Conservation (phyloP, 164 flowering plant genomes). For the Dillenia suffruticosa region DNA sequence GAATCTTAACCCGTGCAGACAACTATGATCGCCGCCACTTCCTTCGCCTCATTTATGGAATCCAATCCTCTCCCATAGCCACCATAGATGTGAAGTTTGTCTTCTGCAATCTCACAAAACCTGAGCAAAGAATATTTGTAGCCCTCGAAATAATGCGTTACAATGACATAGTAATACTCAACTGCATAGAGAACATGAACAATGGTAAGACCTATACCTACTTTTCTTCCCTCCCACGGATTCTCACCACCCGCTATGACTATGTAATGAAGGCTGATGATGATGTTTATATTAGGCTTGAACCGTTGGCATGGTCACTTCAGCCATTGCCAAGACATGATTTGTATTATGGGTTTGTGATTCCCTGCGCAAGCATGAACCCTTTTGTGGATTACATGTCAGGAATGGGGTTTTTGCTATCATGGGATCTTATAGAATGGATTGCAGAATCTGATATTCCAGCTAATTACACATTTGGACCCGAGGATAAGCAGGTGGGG, state of each 20-base stretch:
- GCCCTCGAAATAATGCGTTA: conserved; percentile 52
- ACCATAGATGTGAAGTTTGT: conserved; percentile 45
- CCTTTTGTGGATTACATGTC: conserved; percentile 63
- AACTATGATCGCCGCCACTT: conserved; percentile 54
- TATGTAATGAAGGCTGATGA: conserved; percentile 73
- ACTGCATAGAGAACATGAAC: conserved; percentile 69
- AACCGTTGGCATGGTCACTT: conserved; percentile 29
- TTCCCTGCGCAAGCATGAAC: conserved; percentile 51
- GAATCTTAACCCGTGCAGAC: conserved; percentile 52
- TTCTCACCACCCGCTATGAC: conserved; percentile 29
- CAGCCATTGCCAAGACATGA: conserved; percentile 36
- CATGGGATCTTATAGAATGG: conserved; percentile 68
- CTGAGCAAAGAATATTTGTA: conserved; percentile 38
- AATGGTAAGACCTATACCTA: conserved; percentile 60
- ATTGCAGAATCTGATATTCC: conserved; percentile 39
- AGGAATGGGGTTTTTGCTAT: conserved; percentile 60
- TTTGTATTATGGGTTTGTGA: conserved; percentile 58
- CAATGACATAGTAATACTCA: conserved; percentile 58
- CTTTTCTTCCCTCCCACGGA: conserved; percentile 45
- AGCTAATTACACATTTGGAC: conserved; percentile 30
- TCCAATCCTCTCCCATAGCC: conserved; percentile 43
- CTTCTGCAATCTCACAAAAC: conserved; percentile 59
- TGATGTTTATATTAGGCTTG: conserved; percentile 42
- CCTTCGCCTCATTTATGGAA: conserved; percentile 56
- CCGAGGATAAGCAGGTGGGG: conserved; percentile 58